Percentiles rank a stretch among this genome's conserved stretches.
Evolutionary conservation across 179 eudicot species (phyloP).

Genomic region (Sideroxylon spinosum): DNA sequence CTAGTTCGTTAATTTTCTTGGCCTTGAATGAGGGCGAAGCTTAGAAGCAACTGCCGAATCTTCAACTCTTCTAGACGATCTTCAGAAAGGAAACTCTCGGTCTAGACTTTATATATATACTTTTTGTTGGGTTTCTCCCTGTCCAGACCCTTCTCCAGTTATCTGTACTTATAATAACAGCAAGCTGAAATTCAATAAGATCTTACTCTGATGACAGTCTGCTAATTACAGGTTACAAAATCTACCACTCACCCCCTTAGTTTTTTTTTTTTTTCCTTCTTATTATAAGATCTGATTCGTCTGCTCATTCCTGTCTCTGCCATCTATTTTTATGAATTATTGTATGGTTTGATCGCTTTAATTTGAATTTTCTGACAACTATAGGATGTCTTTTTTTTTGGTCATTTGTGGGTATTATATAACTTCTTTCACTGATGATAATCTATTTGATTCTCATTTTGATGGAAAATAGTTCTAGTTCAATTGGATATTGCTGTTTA

Average conservation of each 20-base stretch:
- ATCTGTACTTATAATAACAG: background rate
- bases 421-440: background rate
- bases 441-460: background rate
- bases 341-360: background rate
- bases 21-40: conserved; percentile 4
- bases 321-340: no score
- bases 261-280: no score
- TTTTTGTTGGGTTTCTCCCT: background rate
- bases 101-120: no score
- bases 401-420: no score
- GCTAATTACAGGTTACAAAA: conserved; percentile 4
- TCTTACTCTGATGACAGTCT: conserved; percentile 3
- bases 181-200: background rate
- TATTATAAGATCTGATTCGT: background rate
- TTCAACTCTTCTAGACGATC: background rate
- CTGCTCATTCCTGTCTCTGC: no score
- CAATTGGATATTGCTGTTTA: background rate
- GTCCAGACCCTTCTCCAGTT: background rate
- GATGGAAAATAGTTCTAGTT: background rate
- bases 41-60: conserved; percentile 14
- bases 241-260: no score
- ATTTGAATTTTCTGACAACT: background rate
- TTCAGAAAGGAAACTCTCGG: no score
- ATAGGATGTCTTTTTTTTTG: background rate
- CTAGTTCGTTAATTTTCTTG: conserved; percentile 1